Evolutionary conservation across 2,329 filamentous ascomycete genomes (phyloP).

Genomic region (Trichothecium sympodiale): DNA sequence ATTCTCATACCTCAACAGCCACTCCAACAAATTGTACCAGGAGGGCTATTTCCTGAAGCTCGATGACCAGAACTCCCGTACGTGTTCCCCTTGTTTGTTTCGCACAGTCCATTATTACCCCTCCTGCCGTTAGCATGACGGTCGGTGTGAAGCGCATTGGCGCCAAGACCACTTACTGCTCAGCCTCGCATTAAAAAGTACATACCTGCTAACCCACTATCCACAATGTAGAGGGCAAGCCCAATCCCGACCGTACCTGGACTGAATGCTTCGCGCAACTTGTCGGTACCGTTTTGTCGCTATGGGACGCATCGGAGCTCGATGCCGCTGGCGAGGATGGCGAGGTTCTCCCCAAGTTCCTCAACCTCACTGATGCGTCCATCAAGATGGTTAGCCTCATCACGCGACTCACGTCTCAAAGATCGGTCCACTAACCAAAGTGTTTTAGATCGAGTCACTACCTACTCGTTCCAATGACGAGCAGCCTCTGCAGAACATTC

Average conservation of each 20-base stretch:
- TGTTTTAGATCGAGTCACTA: slow-evolving; percentile 69
- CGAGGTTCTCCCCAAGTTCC: slow-evolving; percentile 82
- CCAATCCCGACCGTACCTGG: slow-evolving; percentile 81
- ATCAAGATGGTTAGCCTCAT: slow-evolving; percentile 75
- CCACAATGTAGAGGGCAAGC: slow-evolving; percentile 58
- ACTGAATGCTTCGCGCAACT: slow-evolving; percentile 95
- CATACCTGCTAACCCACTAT: slow-evolving; percentile 8
- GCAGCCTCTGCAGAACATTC: slow-evolving; percentile 81
- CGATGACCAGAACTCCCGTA: slow-evolving; percentile 87
- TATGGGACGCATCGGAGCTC: slow-evolving; percentile 90
- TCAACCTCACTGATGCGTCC: slow-evolving; percentile 93
- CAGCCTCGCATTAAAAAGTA: too few species aligned
- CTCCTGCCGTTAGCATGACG: background rate
- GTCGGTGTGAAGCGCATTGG: background rate
- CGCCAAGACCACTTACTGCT: slow-evolving; percentile 5
- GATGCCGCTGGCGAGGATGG: slow-evolving; percentile 78
- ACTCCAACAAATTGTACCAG: slow-evolving; percentile 92
- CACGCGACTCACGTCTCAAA: background rate
- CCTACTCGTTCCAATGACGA: slow-evolving; percentile 69
- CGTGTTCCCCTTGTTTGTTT: slow-evolving; percentile 19
- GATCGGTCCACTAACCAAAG: slow-evolving; percentile 5
- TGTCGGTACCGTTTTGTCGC: slow-evolving; percentile 83
- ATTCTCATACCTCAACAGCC: slow-evolving; percentile 87
- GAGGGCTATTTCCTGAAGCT: slow-evolving; percentile 97
- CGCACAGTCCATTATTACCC: slow-evolving; percentile 2